phyloP scores from a whole-genome alignment of 2,329 filamentous ascomycete species.

The Paecilomyces formosus region DNA sequence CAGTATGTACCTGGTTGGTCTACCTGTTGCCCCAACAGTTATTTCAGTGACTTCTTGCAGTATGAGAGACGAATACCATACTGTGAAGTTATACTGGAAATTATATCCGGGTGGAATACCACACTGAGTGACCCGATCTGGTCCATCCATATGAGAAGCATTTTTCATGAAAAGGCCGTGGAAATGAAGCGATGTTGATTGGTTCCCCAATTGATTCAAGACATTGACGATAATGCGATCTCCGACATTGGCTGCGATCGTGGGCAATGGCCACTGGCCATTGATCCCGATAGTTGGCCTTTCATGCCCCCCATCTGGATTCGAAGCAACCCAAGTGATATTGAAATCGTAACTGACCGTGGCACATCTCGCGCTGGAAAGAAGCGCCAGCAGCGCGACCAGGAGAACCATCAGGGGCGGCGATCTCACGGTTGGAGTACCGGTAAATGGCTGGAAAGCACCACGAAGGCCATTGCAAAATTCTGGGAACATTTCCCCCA shows the following conservation, averaged over 20 bases:
- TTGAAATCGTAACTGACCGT: conserved; percentile 53
- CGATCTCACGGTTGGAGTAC: background rate
- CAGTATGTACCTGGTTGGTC: conserved; percentile 64
- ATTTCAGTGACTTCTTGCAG: background rate
- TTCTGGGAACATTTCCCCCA: background rate
- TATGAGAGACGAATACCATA: background rate
- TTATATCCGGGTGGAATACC: conserved; percentile 53
- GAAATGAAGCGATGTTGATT: conserved; percentile 37
- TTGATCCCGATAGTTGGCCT: conserved; percentile 65
- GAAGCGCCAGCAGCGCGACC: background rate
- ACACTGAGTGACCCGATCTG: conserved; percentile 57
- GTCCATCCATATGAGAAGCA: conserved; percentile 61
- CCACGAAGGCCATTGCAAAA: background rate
- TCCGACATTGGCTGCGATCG: conserved; percentile 3
- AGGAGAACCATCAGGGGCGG: background rate
- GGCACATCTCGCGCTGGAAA: background rate
- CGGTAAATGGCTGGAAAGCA: background rate
- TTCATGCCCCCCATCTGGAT: conserved; percentile 57
- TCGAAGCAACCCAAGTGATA: conserved; percentile 59
- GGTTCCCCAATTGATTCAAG: conserved; percentile 15
- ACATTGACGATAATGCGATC: conserved; percentile 10
- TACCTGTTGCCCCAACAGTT: conserved; percentile 19
- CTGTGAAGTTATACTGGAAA: conserved; percentile 40
- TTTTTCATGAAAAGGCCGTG: conserved; percentile 63
- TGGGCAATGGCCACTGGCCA: conserved; percentile 63